phyloP scores from a whole-genome alignment of 345 rosid species.

The Eucalyptus microcorys region DNA sequence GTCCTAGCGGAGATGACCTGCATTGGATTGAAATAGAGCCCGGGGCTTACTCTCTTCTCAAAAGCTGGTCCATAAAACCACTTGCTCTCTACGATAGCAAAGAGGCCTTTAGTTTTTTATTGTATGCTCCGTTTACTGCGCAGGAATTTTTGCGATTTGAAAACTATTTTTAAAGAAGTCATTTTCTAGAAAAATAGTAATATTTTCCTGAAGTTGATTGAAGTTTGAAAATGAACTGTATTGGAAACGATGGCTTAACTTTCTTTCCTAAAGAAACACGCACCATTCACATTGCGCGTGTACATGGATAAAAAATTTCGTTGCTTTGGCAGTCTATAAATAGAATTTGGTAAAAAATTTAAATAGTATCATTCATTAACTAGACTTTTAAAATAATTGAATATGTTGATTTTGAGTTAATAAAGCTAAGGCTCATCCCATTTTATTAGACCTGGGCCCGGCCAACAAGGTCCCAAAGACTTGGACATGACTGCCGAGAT shows the following conservation, averaged over 20 bases:
- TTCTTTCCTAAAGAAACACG: neutral
- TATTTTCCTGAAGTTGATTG: neutral
- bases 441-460: fast-evolving
- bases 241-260: neutral
- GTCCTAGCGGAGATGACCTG: neutral
- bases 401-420: neutral
- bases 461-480: neutral
- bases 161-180: neutral
- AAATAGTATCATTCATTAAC: neutral
- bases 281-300: neutral
- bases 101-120: no score
- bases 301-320: neutral
- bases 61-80: neutral
- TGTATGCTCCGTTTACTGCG: neutral
- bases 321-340: neutral
- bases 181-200: neutral
- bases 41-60: neutral
- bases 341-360: neutral
- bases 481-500: neutral
- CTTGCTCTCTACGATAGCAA: neutral
- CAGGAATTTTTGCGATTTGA: neutral
- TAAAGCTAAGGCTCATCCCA: neutral
- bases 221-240: neutral
- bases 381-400: neutral
- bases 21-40: neutral